Evolutionary conservation across 2,329 filamentous ascomycete genomes (phyloP).

Genomic region (Fusarium tupiense): DNA sequence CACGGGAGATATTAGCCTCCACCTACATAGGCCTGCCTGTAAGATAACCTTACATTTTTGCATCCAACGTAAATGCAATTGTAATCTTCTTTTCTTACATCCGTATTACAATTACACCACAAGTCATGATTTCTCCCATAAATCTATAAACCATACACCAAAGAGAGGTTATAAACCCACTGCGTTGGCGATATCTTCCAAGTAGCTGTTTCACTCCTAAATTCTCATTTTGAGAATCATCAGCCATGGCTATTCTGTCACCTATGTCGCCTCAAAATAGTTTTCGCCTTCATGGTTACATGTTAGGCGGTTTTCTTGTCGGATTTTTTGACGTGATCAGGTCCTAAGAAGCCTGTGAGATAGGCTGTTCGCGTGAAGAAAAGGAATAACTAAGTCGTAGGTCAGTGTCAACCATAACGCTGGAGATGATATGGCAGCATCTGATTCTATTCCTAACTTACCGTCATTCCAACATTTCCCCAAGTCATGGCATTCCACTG

Average conservation of each 20-base stretch:
- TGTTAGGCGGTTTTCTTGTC: conserved; percentile 43
- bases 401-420: not conserved
- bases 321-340: conserved; percentile 45
- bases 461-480: conserved; percentile 76
- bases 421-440: not conserved
- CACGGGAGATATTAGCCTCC: not conserved
- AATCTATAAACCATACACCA: not conserved
- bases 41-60: not conserved
- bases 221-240: not conserved
- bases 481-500: conserved; percentile 77
- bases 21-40: not conserved
- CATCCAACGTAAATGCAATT: not conserved
- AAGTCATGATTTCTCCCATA: not conserved
- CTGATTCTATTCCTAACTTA: conserved; percentile 47
- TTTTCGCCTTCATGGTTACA: not conserved
- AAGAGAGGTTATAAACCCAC: not conserved
- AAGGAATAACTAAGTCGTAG: conserved; percentile 58
- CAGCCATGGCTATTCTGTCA: not conserved
- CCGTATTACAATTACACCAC: not conserved
- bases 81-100: not conserved
- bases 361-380: conserved; percentile 67
- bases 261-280: not conserved
- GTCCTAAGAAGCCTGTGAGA: conserved; percentile 68
- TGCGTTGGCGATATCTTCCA: not conserved
- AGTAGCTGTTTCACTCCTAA: not conserved